Percentiles rank a stretch among this genome's conserved stretches.
Conservation (phyloP, 805 yeast species). For the Isabelozyma rhagii region DNA sequence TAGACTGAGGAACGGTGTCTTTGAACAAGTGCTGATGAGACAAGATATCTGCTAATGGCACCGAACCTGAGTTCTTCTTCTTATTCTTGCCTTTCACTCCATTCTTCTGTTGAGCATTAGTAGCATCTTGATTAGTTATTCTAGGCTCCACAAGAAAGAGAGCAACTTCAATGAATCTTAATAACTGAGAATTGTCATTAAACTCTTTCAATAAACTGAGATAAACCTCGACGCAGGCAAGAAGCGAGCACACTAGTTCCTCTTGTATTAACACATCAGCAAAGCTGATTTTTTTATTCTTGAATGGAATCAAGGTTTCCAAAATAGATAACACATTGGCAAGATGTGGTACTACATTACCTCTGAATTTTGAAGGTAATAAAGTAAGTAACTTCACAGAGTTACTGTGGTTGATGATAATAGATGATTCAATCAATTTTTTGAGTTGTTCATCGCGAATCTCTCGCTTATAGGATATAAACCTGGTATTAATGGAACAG, state of each 20-base stretch:
- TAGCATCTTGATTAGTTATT: constrained; percentile 1
- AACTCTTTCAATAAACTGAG: constrained; percentile 34
- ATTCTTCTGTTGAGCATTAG: neutral
- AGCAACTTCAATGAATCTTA: constrained; percentile 58
- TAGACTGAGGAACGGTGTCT: constrained; percentile 34
- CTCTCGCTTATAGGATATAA: constrained; percentile 55
- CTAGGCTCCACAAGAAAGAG: constrained; percentile 41
- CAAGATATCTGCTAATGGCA: constrained; percentile 63
- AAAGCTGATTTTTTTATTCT: constrained; percentile 26
- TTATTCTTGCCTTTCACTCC: constrained; percentile 28
- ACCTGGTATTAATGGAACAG: constrained; percentile 52
- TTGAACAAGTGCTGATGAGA: constrained; percentile 61
- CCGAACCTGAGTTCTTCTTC: constrained; percentile 39
- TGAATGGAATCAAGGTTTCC: constrained; percentile 59
- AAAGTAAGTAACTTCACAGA: constrained; percentile 42
- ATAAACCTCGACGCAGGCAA: constrained; percentile 24
- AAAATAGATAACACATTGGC: constrained; percentile 49
- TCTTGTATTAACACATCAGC: constrained; percentile 36
- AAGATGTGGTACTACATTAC: constrained; percentile 45
- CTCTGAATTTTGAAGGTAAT: constrained; percentile 33
- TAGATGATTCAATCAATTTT: constrained; percentile 39
- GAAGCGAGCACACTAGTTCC: constrained; percentile 35
- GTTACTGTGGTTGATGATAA: constrained; percentile 41
- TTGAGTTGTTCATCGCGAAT: constrained; percentile 53
- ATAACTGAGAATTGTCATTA: constrained; percentile 49